A percentile compares a stretch with the other conserved stretches of the same genome.
These are phyloP conservation scores for Peniophora sp. DNA, from an alignment of 1,284 basidiomycete species.

Conservation along the genomic window DNA sequence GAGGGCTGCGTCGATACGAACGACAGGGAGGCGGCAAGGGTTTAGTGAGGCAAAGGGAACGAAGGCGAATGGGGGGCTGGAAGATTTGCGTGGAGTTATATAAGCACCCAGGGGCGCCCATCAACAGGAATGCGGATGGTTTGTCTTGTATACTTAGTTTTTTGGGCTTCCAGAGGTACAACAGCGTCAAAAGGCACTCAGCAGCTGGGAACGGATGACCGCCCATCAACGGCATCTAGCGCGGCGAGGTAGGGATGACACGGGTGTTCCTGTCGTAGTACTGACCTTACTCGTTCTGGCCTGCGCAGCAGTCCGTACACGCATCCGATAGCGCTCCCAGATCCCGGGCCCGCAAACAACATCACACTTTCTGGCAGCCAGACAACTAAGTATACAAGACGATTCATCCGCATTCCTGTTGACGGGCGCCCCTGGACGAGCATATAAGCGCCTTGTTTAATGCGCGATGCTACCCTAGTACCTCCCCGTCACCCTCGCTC, in stretches of 20 bases:
- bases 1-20: too few relatives aligned
- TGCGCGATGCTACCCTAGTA: slow-evolving; percentile 17
- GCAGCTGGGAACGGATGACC: not conserved
- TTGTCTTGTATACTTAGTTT: too few relatives aligned
- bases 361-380: not conserved
- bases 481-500: slow-evolving; percentile 5
- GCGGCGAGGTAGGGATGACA: not conserved
- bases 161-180: too few relatives aligned
- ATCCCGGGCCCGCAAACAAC: not conserved
- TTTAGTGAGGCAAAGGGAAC: too few relatives aligned
- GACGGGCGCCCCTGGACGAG: slow-evolving; percentile 9
- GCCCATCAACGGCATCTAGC: not conserved
- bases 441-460: slow-evolving; percentile 11
- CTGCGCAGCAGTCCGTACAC: not conserved
- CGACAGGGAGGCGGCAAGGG: too few relatives aligned
- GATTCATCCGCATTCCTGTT: slow-evolving; percentile 4
- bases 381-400: not conserved
- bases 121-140: too few relatives aligned
- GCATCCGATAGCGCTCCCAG: not conserved
- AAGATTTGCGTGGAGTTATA: too few relatives aligned
- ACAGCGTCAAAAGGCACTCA: not conserved
- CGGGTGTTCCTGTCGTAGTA: not conserved
- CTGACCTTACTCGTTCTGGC: not conserved
- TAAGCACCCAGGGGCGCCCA: too few relatives aligned
- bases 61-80: too few relatives aligned